A percentile compares a stretch with the other conserved stretches of the same genome.
Conservation (phyloP, 306 rosid genomes). For the Sphenostylis stenocarpa region DNA sequence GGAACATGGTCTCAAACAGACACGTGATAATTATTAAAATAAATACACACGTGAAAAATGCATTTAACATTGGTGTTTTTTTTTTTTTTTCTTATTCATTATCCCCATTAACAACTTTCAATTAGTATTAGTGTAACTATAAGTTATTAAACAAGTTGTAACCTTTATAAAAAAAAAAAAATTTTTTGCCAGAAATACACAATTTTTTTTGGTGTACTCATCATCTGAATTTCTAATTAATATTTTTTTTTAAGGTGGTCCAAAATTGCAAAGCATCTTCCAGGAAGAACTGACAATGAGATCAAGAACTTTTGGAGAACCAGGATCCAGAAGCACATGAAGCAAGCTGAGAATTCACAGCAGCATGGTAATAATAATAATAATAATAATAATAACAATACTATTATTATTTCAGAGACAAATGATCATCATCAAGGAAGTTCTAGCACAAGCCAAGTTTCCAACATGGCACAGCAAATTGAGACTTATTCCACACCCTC, state of each 20-base stretch:
- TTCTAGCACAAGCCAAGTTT: conserved; percentile 39
- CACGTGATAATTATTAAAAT: not conserved
- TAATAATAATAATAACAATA: too few relatives aligned
- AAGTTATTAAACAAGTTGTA: too few relatives aligned
- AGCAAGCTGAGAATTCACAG: conserved; percentile 59
- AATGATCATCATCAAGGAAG: conserved; percentile 44
- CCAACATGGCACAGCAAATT: conserved; percentile 45
- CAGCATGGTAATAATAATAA: conserved; percentile 27
- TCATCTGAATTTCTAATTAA: not conserved
- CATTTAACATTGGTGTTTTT: conserved; percentile 20
- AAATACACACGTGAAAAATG: not conserved
- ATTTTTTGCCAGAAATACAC: not conserved
- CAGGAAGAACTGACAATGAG: conserved; percentile 96
- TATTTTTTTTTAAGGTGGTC: conserved; percentile 68
- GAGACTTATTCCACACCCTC: conserved; percentile 45
- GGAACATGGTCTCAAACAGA: conserved; percentile 52
- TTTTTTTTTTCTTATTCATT: conserved; percentile 12
- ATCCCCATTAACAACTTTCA: conserved; percentile 26
- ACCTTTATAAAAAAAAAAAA: too few relatives aligned
- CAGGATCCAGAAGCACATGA: conserved; percentile 90
- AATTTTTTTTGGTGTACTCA: too few relatives aligned
- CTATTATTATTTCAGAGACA: conserved; percentile 36
- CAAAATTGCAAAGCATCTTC: conserved; percentile 91
- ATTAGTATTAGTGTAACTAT: not conserved
- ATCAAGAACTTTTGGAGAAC: conserved; percentile 99